Conservation (phyloP, 768 basidiomycete species). For the Amanita muscaria region DNA sequence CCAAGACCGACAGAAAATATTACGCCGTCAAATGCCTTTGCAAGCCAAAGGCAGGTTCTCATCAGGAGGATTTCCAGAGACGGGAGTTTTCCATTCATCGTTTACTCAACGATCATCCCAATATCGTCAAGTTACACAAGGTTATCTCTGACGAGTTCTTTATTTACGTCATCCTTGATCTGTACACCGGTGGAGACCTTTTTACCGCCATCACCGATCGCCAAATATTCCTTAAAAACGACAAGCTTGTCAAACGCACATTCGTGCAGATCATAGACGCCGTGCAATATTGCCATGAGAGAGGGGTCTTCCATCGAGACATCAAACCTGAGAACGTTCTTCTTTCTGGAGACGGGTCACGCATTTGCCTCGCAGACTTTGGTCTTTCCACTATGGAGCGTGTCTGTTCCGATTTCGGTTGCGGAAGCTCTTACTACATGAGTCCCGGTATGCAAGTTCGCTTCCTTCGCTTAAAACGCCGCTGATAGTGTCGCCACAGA, state of each 20-base stretch:
- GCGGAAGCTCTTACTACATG: constrained; percentile 60
- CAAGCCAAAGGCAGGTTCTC: constrained; percentile 43
- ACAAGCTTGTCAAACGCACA: constrained; percentile 50
- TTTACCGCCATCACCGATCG: constrained; percentile 59
- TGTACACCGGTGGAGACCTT: constrained; percentile 55
- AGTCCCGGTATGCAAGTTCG: constrained; percentile 63
- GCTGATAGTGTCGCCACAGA: constrained; percentile 28
- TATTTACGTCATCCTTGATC: constrained; percentile 61
- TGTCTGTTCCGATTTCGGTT: constrained; percentile 41
- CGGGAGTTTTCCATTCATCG: constrained; percentile 62
- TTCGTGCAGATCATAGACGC: constrained; percentile 80
- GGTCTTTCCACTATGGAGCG: constrained; percentile 50
- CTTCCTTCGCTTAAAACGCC: constrained; percentile 7
- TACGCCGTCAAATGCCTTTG: constrained; percentile 75
- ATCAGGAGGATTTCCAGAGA: constrained; percentile 48
- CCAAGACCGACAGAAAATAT: constrained; percentile 29
- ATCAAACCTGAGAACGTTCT: constrained; percentile 83
- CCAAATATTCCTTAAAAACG: constrained; percentile 46
- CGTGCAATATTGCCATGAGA: constrained; percentile 62
- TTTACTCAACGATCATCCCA: constrained; percentile 43
- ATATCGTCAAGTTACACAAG: constrained; percentile 62
- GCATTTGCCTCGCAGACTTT: constrained; percentile 68
- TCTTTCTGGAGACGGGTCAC: constrained; percentile 40
- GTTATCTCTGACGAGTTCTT: constrained; percentile 50
- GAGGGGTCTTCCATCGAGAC: constrained; percentile 75